Evolutionary conservation across 441 rosid genomes (phyloP).

Genomic region (Omphalea diandra): DNA sequence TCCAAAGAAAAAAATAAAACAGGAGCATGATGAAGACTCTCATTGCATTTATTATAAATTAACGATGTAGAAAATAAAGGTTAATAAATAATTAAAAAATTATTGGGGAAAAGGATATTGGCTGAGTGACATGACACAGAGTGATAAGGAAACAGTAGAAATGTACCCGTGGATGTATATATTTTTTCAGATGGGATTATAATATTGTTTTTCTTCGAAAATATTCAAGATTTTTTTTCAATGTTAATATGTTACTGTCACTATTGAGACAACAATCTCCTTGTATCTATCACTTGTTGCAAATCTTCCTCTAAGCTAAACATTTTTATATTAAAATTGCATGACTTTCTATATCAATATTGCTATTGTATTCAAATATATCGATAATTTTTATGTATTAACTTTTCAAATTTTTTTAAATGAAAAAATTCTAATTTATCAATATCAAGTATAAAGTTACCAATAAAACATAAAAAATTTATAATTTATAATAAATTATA

Average conservation of each 20-base stretch:
- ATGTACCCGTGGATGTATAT: background rate
- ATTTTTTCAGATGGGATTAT: background rate
- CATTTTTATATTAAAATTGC: background rate
- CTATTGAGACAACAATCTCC: background rate
- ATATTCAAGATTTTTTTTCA: background rate
- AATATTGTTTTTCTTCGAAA: background rate
- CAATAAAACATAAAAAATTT: no score
- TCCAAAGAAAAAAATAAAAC: background rate
- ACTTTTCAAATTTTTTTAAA: no score
- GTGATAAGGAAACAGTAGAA: constrained; percentile 8
- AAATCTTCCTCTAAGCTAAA: background rate
- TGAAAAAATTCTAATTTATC: no score
- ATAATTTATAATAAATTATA: no score
- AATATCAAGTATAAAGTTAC: no score
- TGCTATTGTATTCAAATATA: background rate
- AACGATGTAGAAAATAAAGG: background rate
- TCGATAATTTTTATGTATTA: background rate
- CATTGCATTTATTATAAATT: background rate
- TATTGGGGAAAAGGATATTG: background rate
- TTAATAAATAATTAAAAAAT: background rate
- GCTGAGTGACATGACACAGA: constrained; percentile 24
- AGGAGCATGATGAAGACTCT: background rate
- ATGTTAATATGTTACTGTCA: background rate
- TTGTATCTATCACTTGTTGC: background rate
- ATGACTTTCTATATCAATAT: no score